A percentile compares a stretch with the other conserved stretches of the same genome.
Conservation (phyloP, 257 asterid genomes). For the Marsdenia floribunda region DNA sequence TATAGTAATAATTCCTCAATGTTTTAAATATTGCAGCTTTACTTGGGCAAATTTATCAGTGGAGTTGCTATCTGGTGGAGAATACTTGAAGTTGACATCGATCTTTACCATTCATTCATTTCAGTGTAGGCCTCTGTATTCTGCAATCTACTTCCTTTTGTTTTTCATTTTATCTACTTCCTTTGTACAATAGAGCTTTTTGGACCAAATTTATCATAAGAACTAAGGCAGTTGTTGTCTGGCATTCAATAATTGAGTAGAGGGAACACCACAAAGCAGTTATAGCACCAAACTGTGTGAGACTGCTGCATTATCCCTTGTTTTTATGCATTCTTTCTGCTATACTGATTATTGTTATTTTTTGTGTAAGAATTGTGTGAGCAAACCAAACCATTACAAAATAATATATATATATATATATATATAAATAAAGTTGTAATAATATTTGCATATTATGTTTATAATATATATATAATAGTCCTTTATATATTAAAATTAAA, state of each 20-base stretch:
- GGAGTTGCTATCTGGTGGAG: conserved; percentile 90
- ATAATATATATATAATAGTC: too few species aligned
- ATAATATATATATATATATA: too few species aligned
- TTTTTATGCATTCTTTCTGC: not conserved
- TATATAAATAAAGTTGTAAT: too few species aligned
- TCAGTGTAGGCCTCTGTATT: conserved; percentile 12
- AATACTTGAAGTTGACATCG: conserved; percentile 88
- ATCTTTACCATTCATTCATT: conserved; percentile 17
- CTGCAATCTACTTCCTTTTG: conserved; percentile 1
- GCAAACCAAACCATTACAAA: not conserved
- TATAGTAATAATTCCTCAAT: not conserved
- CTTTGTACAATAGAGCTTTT: not conserved
- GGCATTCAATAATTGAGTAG: not conserved
- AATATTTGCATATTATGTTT: too few species aligned
- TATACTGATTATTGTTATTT: not conserved
- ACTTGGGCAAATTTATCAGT: conserved; percentile 82
- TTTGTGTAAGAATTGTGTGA: not conserved
- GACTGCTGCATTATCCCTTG: not conserved
- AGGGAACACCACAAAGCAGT: not conserved
- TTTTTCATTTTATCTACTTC: too few species aligned
- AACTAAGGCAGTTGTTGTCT: not conserved
- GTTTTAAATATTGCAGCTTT: conserved; percentile 52
- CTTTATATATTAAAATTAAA: too few species aligned
- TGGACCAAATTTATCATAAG: not conserved
- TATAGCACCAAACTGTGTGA: too few species aligned